Conservation (phyloP, 1,284 basidiomycete species). For the Rhodotorula sp. region DNA sequence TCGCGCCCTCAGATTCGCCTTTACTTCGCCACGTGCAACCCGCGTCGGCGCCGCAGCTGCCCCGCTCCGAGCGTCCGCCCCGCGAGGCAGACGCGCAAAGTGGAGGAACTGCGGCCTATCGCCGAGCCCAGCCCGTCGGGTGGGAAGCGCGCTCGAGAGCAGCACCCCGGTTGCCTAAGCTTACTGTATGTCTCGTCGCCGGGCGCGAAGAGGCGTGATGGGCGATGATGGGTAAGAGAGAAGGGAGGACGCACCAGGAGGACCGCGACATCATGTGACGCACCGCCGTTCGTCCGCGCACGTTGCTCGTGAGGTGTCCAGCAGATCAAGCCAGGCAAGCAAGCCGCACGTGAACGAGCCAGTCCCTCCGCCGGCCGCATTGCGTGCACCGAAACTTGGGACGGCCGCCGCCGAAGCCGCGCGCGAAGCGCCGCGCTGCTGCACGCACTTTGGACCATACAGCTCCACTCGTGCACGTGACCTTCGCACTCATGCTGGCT, state of each 20-base stretch:
- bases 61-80: neutral
- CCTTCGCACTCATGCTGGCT: no score
- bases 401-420: no score
- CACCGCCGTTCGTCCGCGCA: neutral
- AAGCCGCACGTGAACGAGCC: neutral
- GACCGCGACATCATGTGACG: neutral
- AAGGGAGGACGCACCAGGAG: neutral
- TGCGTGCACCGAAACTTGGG: no score
- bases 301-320: no score
- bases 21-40: conserved; percentile 23
- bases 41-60: neutral
- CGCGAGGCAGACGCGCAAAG: neutral
- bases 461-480: no score
- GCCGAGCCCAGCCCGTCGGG: no score
- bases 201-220: neutral
- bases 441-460: no score
- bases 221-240: neutral
- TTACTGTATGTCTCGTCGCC: conserved; percentile 14
- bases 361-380: neutral
- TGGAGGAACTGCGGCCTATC: no score
- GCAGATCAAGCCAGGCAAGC: neutral
- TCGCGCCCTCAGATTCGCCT: conserved; percentile 28
- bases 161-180: conserved; percentile 8
- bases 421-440: no score
- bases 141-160: no score